phyloP scores from a whole-genome alignment of 2,329 filamentous ascomycete genomes.

The Celoporthe dispersa region DNA sequence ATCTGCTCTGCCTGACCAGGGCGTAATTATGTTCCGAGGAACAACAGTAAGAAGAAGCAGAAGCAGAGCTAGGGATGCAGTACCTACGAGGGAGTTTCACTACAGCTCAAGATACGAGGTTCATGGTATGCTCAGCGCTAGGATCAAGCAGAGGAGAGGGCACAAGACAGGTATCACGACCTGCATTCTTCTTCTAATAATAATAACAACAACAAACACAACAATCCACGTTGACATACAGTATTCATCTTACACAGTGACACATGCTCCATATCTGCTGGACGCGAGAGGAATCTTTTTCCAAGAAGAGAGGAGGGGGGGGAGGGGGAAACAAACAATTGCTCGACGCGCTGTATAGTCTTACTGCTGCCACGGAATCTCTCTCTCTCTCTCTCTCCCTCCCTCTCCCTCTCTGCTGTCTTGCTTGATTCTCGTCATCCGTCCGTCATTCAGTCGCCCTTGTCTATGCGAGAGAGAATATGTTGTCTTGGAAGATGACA shows the following conservation, averaged over 20 bases:
- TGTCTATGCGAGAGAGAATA: not conserved
- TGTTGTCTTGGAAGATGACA: not conserved
- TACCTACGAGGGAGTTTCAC: not conserved
- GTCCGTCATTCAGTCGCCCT: not conserved
- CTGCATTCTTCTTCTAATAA: not conserved
- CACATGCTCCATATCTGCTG: not conserved
- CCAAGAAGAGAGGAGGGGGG: not conserved
- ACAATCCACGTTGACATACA: too few species aligned
- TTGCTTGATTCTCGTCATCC: not conserved
- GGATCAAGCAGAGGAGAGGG: not conserved
- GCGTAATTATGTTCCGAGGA: not conserved
- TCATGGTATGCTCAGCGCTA: not conserved
- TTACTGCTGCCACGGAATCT: not conserved
- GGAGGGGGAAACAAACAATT: not conserved
- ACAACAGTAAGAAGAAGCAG: not conserved
- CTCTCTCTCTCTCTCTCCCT: not conserved
- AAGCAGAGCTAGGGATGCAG: not conserved
- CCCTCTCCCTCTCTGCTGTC: not conserved
- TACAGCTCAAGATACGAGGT: not conserved
- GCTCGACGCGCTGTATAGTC: not conserved
- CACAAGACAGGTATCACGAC: not conserved
- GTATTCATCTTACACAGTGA: not conserved
- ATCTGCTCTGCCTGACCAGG: not conserved
- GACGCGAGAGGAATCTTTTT: not conserved
- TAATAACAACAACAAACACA: not conserved